Evolutionary conservation across 2,329 filamentous ascomycete genomes (phyloP).

Genomic region (Clarireedia homoeocarpa): DNA sequence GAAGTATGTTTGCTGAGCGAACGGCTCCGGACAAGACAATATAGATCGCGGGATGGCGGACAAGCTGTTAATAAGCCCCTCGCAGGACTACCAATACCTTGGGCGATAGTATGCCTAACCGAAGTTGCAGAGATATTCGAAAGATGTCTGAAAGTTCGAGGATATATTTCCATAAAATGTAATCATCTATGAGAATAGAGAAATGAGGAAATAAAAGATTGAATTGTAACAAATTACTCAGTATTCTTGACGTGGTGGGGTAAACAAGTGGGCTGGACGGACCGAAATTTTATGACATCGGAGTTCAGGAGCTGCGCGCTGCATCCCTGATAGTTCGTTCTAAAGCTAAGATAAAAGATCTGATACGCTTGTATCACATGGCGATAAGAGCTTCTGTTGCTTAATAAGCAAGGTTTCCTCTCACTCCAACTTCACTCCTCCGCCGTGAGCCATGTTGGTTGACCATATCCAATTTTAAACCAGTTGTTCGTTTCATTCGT

Average conservation of each 20-base stretch:
- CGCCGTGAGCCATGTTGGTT: background rate
- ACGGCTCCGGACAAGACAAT: background rate
- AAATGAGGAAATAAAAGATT: background rate
- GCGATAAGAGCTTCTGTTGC: background rate
- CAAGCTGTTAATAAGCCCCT: background rate
- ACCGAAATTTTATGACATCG: background rate
- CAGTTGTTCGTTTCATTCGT: background rate
- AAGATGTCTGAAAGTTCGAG: background rate
- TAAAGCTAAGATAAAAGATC: constrained; percentile 5
- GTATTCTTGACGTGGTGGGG: background rate
- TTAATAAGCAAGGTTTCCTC: constrained; percentile 9
- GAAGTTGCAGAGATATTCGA: background rate
- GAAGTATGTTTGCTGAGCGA: background rate
- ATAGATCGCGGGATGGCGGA: background rate
- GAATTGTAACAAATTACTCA: background rate
- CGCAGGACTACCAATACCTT: background rate
- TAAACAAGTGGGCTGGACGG: background rate
- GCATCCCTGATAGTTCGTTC: background rate
- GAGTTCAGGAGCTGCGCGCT: background rate
- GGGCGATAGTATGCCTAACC: background rate
- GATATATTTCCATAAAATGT: constrained; percentile 6
- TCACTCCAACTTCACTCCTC: background rate
- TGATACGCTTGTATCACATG: background rate
- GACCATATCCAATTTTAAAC: background rate
- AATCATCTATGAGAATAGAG: background rate